These are phyloP conservation scores for Rosa rugosa DNA, from an alignment of 306 rosid genomes.

Conservation along the genomic window DNA sequence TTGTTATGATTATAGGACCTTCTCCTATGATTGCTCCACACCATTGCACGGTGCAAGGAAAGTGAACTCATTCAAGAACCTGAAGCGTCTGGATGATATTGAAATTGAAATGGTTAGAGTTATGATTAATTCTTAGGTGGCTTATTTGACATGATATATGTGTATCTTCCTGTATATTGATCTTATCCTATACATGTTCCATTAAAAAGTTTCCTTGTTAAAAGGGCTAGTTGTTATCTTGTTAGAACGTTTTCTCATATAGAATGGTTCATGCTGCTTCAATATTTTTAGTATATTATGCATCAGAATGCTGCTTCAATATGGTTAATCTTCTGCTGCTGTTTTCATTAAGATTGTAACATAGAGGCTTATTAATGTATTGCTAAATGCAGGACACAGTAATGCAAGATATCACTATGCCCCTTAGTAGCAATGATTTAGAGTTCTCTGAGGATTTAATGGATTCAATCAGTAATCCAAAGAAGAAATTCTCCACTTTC, in stretches of 20 bases:
- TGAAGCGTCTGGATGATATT: conserved; percentile 50
- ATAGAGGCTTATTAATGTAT: conserved; percentile 22
- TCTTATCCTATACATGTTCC: neutral
- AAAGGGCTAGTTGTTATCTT: neutral
- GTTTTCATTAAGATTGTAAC: neutral
- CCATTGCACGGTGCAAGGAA: conserved; percentile 40
- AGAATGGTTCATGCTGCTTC: neutral
- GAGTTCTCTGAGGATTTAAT: conserved; percentile 36
- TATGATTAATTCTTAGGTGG: conserved; percentile 2
- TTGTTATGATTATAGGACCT: conserved; percentile 30
- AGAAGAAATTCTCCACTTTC: conserved; percentile 31
- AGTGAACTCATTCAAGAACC: conserved; percentile 37
- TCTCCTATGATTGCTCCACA: conserved; percentile 42
- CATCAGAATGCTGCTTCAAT: neutral
- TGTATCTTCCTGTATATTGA: neutral
- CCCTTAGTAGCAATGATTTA: conserved; percentile 32
- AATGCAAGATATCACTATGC: conserved; percentile 52
- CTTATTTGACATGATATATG: neutral
- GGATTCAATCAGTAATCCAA: conserved; percentile 42
- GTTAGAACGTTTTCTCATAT: neutral
- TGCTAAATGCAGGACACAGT: conserved; percentile 58
- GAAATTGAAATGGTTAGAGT: conserved; percentile 63
- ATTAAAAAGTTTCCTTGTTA: neutral
- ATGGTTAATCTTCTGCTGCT: neutral
- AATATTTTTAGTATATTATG: neutral